Conservation (phyloP, 257 asterid genomes). For the Nicotiana obtusifolia region DNA sequence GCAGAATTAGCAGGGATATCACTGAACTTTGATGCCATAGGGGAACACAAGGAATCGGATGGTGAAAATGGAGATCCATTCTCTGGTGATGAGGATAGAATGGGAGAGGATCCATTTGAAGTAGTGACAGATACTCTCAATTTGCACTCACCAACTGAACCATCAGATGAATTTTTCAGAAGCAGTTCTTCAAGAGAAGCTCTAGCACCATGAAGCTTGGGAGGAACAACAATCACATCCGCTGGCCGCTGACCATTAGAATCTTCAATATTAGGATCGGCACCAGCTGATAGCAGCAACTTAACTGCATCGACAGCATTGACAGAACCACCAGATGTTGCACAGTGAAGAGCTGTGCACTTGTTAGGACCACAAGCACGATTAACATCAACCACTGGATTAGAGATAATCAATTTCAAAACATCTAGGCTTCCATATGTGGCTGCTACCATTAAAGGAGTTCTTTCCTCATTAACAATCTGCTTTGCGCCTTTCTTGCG, state of each 20-base stretch:
- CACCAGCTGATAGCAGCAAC: slow-evolving; percentile 79
- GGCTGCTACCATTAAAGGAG: slow-evolving; percentile 94
- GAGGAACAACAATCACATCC: slow-evolving; percentile 64
- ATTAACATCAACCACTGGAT: slow-evolving; percentile 81
- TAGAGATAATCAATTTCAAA: slow-evolving; percentile 62
- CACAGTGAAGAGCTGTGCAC: slow-evolving; percentile 95
- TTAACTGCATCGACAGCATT: slow-evolving; percentile 48
- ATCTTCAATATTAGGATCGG: slow-evolving; percentile 77
- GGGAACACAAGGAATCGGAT: slow-evolving; percentile 41
- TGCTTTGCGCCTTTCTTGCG: slow-evolving; percentile 66
- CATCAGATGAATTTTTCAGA: slow-evolving; percentile 49
- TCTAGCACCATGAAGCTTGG: slow-evolving; percentile 39
- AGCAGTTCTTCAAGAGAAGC: slow-evolving; percentile 62
- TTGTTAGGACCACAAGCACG: slow-evolving; percentile 63
- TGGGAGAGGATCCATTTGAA: slow-evolving; percentile 59
- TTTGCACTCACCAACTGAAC: slow-evolving; percentile 47
- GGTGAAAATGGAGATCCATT: slow-evolving; percentile 71
- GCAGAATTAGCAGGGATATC: slow-evolving; percentile 37
- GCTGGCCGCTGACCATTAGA: slow-evolving; percentile 50
- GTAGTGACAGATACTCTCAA: slow-evolving; percentile 29
- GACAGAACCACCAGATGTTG: slow-evolving; percentile 70
- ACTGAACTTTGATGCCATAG: slow-evolving; percentile 30
- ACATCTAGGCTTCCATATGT: slow-evolving; percentile 78
- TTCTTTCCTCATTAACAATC: slow-evolving; percentile 61
- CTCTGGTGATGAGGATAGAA: slow-evolving; percentile 57